Conservation (phyloP, 371 early-diverging fungal species). For the Mucor plumbeus region DNA sequence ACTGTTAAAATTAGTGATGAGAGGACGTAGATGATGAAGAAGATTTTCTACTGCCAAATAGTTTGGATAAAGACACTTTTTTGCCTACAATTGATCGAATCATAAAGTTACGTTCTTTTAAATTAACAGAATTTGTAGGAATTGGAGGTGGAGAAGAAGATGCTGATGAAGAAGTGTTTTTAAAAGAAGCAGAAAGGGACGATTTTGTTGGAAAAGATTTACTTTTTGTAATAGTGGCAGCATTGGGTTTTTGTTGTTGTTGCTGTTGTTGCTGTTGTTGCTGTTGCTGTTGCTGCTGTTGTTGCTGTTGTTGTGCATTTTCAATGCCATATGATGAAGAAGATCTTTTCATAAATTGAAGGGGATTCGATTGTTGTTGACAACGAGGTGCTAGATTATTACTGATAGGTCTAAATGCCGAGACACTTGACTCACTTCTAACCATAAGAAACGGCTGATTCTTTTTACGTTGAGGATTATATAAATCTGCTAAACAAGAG, state of each 20-base stretch:
- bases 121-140: background rate
- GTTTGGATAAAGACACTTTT: slow-evolving; percentile 47
- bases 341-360: background rate
- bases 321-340: background rate
- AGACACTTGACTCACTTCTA: slow-evolving; percentile 37
- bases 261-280: background rate
- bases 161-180: background rate
- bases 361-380: slow-evolving; percentile 10
- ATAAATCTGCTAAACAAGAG: background rate
- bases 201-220: slow-evolving; percentile 43
- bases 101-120: slow-evolving; percentile 35
- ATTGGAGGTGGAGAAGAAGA: slow-evolving; percentile 22
- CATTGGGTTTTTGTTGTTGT: background rate
- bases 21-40: background rate
- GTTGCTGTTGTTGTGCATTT: slow-evolving; percentile 1
- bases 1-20: background rate
- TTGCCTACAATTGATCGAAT: slow-evolving; percentile 48
- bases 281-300: background rate
- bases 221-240: slow-evolving; percentile 38
- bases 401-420: slow-evolving; percentile 38
- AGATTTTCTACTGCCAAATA: slow-evolving; percentile 42
- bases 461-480: background rate
- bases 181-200: slow-evolving; percentile 10
- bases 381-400: slow-evolving; percentile 37
- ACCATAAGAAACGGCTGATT: slow-evolving; percentile 19